A percentile compares a stretch with the other conserved stretches of the same genome.
Evolutionary conservation across 2,329 filamentous ascomycete genomes (phyloP).

Genomic region (Fusarium graminum): DNA sequence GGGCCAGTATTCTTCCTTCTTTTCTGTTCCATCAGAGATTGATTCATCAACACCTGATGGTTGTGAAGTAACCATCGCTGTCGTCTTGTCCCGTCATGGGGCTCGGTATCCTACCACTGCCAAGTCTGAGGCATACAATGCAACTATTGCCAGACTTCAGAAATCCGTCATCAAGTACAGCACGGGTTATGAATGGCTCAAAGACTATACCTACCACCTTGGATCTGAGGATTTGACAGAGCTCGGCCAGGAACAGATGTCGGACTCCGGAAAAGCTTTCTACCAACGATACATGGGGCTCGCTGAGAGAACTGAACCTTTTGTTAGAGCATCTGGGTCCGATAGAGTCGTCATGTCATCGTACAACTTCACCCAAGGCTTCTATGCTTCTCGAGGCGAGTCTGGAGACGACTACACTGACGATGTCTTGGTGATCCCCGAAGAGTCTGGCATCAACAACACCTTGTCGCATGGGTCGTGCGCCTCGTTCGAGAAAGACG

Average conservation of each 20-base stretch:
- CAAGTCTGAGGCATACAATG: slow-evolving; percentile 74
- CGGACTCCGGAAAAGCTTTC: slow-evolving; percentile 81
- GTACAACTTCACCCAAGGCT: slow-evolving; percentile 80
- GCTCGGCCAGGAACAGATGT: slow-evolving; percentile 76
- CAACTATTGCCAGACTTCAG: slow-evolving; percentile 76
- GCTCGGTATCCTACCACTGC: slow-evolving; percentile 81
- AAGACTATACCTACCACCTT: slow-evolving; percentile 77
- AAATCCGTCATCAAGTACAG: slow-evolving; percentile 67
- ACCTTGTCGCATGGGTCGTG: slow-evolving; percentile 83
- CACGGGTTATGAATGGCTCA: slow-evolving; percentile 76
- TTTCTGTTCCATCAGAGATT: slow-evolving; percentile 77
- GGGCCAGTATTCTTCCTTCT: slow-evolving; percentile 92
- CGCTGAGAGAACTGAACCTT: slow-evolving; percentile 69
- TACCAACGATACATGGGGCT: slow-evolving; percentile 78
- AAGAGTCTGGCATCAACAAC: slow-evolving; percentile 78
- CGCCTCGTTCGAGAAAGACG: slow-evolving; percentile 74
- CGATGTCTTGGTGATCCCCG: slow-evolving; percentile 76
- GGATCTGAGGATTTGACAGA: slow-evolving; percentile 76
- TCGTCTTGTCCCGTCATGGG: slow-evolving; percentile 86
- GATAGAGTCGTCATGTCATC: slow-evolving; percentile 81
- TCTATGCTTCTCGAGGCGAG: slow-evolving; percentile 64
- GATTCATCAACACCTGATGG: slow-evolving; percentile 69
- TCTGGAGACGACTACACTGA: slow-evolving; percentile 61
- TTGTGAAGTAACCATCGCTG: slow-evolving; percentile 84
- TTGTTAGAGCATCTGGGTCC: slow-evolving; percentile 78